Evolutionary conservation across 169 alveolate species (phyloP), one percentile per base, ranked within the genome.

Genomic region (Eimeria maxima): DNA sequence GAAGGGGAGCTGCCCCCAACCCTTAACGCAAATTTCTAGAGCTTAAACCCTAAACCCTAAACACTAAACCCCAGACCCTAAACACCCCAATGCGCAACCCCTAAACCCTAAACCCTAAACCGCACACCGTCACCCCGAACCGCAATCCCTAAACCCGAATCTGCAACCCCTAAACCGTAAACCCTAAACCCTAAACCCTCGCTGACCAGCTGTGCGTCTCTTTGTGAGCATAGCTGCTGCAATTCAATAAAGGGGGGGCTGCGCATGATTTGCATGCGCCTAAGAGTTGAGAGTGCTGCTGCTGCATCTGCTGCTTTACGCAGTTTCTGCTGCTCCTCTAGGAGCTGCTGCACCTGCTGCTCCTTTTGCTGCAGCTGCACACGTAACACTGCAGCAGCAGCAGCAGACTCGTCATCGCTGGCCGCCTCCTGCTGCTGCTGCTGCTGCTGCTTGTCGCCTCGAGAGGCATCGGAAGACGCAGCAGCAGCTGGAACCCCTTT

Each of bases 311-410:
- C 87, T 42, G 87, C 29, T n/a, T 42, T 76, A 7, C 87, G 14
- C n/a, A 76, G 87, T 29, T 76, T 27, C 63, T 38, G 65, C 87
- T 76, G 87, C 87, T 76, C 87, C 63, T 76, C 87, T 18, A 76
- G 38, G 33, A 76, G 87, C 87, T 76, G 42, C 87, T 76, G 87
- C 87, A 76, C 63, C 87, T 76, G 87, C 63, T 76, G 42, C 87
- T 76, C 87, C 87, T 76, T 76, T n/a, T 76, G 87, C 87, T 76
- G 87, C 60, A 76, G 87, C 60, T 45, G 87, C 22, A 76, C 87
- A 18, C 65, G 60, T 24, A 76, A 29, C 53, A 76, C 87, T 76
- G 87, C 87, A 76, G 60, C 87, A 38, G 87, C 53, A 76, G 53
- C 87, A 69, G 80, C 80, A 38, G 87, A 76, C 87, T 76, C 87